Base-by-base conservation (phyloP, 1,284 basidiomycete genomes). In the Irpex rosettiformis region DNA sequence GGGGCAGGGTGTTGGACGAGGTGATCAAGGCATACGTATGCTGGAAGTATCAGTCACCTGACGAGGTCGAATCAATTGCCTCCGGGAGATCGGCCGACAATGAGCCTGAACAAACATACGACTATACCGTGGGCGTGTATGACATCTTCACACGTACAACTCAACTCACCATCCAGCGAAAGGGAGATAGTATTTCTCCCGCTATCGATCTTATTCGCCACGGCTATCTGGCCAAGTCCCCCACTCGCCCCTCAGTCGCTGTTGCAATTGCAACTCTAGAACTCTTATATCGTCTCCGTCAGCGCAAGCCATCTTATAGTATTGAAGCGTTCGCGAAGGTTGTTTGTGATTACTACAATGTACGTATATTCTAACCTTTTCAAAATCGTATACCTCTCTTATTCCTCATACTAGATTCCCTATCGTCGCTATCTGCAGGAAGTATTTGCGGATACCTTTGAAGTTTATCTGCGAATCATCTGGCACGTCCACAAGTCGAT, bases 281-380 rank as follows among this genome's bases (percentile, higher is more conserved):
- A 37, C 59, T 73, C 2, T 70, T 66, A 47, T 62, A 59, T n/a
- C 24, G 52, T 3, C n/a, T 72, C 10, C 62, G 65, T 2, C 60
- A 64, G 4, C 57, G 54, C 3, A 65, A 67, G 21, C 62, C 71
- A 0, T 72, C 69, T 0, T 69, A 70, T 52, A 72, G 70, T 58
- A 59, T 72, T 2, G 69, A 76, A 57, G 68, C 71, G 0, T 75
- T 74, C 48, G 59, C 66, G 2, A 69, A 71, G 49, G 67, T 71
- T 1, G 18, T 76, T 2, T 73, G 72, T 61, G 66, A 73, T 61
- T 51, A 69, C 3, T 73, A 75, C 54, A 55, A 56, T 27, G 71
- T 73, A 61, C 29, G 69, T 63, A 22, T 33, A 13, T n/a, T 11
- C 10, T 18, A 13, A 18, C 18, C 30, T 11, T 54, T n/a, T 28